Evolutionary conservation across 2,329 filamentous ascomycete species (phyloP).

Genomic region (Sclerotinia trifoliorum): DNA sequence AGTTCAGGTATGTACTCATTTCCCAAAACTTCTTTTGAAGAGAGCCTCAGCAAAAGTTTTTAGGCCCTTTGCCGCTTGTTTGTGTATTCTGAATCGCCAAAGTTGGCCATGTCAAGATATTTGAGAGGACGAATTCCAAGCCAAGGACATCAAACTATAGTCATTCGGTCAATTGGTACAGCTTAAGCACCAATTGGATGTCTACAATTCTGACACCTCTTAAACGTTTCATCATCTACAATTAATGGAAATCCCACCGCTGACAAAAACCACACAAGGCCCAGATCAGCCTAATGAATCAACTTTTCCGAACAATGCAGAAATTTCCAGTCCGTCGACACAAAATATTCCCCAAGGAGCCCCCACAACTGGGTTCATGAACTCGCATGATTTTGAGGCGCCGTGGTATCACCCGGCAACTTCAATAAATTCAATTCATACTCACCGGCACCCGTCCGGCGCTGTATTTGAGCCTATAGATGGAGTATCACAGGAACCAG

Average conservation of each 20-base stretch:
- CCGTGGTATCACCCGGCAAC: neutral
- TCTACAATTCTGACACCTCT: neutral
- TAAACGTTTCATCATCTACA: neutral
- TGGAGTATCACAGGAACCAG: neutral
- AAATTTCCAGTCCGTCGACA: neutral
- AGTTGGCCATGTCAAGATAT: neutral
- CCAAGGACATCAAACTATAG: neutral
- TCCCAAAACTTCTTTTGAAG: neutral
- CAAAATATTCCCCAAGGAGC: neutral
- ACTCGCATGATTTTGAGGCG: neutral
- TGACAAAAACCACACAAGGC: slow-evolving; percentile 6
- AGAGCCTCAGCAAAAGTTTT: neutral
- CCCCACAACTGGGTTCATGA: neutral
- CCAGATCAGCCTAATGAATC: neutral
- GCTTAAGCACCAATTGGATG: neutral
- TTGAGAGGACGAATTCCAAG: neutral
- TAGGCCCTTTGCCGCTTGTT: neutral
- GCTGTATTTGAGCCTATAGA: neutral
- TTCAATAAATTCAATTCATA: neutral
- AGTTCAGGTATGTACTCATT: slow-evolving; percentile 21
- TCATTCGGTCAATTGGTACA: neutral
- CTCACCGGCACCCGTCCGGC: slow-evolving; percentile 2
- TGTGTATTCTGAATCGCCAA: neutral
- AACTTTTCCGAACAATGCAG: neutral
- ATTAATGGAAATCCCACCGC: neutral